Conservation (phyloP, 2,329 filamentous ascomycete genomes). For the Sporothrix humicola region DNA sequence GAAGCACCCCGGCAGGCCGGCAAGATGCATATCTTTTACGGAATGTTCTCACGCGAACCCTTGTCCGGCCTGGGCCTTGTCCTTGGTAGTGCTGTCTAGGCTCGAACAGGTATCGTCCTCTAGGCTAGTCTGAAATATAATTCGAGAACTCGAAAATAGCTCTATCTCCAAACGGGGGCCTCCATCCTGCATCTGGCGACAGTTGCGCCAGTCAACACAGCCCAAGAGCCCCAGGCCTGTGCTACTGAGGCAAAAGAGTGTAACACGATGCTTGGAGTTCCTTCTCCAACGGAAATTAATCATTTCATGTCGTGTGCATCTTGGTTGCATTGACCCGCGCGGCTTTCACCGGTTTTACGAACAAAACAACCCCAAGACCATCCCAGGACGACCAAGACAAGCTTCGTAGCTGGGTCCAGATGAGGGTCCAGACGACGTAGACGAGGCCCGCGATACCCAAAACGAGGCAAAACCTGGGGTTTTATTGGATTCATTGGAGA, state of each 20-base stretch:
- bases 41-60: not conserved
- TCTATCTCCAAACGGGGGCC: constrained; percentile 1
- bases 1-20: constrained; percentile 3
- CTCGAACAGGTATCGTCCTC: not conserved
- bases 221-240: not conserved
- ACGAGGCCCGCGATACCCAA: not conserved
- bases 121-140: too few species aligned
- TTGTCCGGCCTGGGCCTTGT: not conserved
- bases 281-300: constrained; percentile 4
- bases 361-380: not conserved
- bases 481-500: not conserved
- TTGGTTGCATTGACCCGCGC: constrained; percentile 13
- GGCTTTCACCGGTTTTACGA: constrained; percentile 15
- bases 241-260: too few species aligned
- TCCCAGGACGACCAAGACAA: not conserved
- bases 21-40: not conserved
- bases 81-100: not conserved
- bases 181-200: constrained; percentile 15
- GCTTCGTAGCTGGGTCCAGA: not conserved
- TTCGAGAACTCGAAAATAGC: not conserved
- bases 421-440: not conserved
- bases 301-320: constrained; percentile 10
- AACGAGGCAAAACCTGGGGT: constrained; percentile 6
- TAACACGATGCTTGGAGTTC: too few species aligned
- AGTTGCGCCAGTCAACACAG: not conserved